These are phyloP conservation scores for Fusarium devonianum DNA, from an alignment of 2,329 filamentous ascomycete species.

Conservation along the genomic window DNA sequence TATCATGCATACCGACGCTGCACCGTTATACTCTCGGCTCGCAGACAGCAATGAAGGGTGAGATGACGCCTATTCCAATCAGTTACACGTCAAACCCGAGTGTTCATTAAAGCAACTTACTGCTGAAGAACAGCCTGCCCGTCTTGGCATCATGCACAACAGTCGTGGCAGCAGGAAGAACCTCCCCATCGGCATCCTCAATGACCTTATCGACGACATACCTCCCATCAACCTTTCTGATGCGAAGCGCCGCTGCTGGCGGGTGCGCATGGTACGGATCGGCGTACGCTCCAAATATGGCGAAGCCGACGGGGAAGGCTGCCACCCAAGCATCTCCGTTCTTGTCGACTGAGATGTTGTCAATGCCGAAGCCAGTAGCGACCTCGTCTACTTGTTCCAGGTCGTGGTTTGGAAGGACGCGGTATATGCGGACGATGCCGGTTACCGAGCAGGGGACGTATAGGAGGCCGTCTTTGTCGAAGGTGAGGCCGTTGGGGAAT, in stretches of 20 bases:
- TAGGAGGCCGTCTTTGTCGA: conserved; percentile 37
- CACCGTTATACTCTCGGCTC: conserved; percentile 35
- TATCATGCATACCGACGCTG: too few relatives aligned
- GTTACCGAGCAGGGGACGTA: conserved; percentile 43
- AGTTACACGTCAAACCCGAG: neutral
- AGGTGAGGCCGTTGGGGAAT: conserved; percentile 45
- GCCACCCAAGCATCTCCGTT: conserved; percentile 32
- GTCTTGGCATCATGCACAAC: conserved; percentile 38
- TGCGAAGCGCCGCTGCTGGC: conserved; percentile 17
- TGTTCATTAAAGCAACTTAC: conserved; percentile 6
- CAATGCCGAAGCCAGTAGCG: conserved; percentile 14
- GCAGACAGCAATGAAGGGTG: conserved; percentile 34
- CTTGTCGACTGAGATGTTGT: conserved; percentile 35
- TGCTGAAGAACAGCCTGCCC: conserved; percentile 33
- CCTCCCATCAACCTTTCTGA: conserved; percentile 2
- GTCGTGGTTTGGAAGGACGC: neutral
- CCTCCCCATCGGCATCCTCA: conserved; percentile 30
- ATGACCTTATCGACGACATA: conserved; percentile 35
- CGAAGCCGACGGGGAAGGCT: conserved; percentile 24
- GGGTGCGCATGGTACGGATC: conserved; percentile 20
- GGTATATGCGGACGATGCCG: conserved; percentile 31
- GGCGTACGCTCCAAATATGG: conserved; percentile 15
- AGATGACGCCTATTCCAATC: conserved; percentile 29
- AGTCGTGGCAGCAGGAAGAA: conserved; percentile 32
- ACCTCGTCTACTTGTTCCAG: conserved; percentile 26